A percentile compares a stretch with the other conserved stretches of the same genome.
phyloP scores from a whole-genome alignment of 148 eudicot species.

The Cornus kousa region DNA sequence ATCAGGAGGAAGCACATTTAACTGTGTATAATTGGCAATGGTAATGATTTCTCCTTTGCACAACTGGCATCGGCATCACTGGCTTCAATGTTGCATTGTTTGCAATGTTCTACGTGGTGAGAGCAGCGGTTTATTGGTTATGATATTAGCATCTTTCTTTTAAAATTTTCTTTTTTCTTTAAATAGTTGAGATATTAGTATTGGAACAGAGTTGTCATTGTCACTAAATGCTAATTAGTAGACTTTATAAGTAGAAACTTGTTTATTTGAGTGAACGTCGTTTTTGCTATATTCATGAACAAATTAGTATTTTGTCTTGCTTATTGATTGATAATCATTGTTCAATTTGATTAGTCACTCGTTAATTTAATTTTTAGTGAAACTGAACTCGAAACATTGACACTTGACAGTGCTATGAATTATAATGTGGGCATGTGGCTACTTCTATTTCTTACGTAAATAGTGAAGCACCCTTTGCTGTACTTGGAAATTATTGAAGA shows the following conservation, averaged over 20 bases:
- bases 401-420: no score
- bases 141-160: not conserved
- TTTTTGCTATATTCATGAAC: not conserved
- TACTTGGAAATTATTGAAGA: no score
- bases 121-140: not conserved
- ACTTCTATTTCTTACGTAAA: no score
- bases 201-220: not conserved
- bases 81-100: not conserved
- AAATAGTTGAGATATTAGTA: not conserved
- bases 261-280: no score
- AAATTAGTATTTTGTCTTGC: no score
- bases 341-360: no score
- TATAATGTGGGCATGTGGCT: no score
- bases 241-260: not conserved
- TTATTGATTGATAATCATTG: no score
- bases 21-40: not conserved
- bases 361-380: no score
- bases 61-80: not conserved
- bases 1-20: constrained; percentile 56
- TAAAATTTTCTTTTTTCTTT: not conserved
- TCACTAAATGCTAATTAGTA: not conserved
- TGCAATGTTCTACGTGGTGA: not conserved
- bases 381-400: no score
- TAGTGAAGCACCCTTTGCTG: no score
- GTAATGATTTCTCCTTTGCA: not conserved